Evolutionary conservation across 2,329 filamentous ascomycete genomes (phyloP).

Genomic region (Xylaria sp.): DNA sequence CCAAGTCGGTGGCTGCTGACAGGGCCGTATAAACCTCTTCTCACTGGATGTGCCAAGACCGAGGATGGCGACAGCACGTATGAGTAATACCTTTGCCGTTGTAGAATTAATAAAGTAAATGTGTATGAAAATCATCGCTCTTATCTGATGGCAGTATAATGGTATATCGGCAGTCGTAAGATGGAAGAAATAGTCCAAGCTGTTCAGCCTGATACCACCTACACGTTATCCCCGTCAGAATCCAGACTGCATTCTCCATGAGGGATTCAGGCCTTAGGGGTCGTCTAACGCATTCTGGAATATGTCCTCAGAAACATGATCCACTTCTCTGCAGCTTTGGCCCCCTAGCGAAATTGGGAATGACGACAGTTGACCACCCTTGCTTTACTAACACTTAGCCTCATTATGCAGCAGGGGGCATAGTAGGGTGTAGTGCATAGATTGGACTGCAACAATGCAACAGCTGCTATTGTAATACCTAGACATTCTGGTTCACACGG

Average conservation of each 20-base stretch:
- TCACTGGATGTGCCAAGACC: slow-evolving; percentile 3
- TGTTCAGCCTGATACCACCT: not conserved
- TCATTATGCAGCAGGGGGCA: slow-evolving; percentile 19
- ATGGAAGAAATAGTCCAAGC: not conserved
- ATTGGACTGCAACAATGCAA: not conserved
- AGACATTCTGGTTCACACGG: not conserved
- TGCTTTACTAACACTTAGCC: slow-evolving; percentile 23
- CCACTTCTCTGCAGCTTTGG: slow-evolving; percentile 19
- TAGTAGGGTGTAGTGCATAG: not conserved
- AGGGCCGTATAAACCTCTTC: not conserved
- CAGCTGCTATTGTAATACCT: not conserved
- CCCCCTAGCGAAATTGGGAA: slow-evolving; percentile 28
- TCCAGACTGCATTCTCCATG: slow-evolving; percentile 10
- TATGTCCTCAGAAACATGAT: slow-evolving; percentile 1
- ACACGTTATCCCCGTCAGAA: not conserved
- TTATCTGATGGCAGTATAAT: not conserved
- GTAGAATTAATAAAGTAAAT: not conserved
- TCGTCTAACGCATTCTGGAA: slow-evolving; percentile 25
- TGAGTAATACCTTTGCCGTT: not conserved
- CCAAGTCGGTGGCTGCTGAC: slow-evolving; percentile 12
- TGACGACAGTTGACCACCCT: slow-evolving; percentile 17
- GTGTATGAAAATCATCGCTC: not conserved
- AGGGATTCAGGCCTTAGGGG: slow-evolving; percentile 18
- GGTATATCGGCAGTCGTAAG: not conserved
- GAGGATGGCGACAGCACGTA: not conserved